Conservation (phyloP, 768 basidiomycete genomes). For the Chalciporus piperatus region DNA sequence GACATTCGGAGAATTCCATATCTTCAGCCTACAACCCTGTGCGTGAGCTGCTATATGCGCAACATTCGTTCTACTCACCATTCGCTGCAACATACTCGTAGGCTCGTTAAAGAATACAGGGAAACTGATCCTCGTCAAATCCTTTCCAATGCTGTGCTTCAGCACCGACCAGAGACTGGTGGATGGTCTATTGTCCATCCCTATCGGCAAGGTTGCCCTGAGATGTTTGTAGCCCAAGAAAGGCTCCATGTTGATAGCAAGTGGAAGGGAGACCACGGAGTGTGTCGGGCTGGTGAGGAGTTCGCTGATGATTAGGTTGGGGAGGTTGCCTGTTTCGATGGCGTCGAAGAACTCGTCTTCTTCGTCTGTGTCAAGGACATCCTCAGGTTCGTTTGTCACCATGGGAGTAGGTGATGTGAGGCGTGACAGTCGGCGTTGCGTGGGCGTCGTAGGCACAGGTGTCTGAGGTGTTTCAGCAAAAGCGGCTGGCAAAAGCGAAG, state of each 20-base stretch:
- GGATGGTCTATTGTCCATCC: conserved; percentile 75
- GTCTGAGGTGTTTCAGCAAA: conserved; percentile 4
- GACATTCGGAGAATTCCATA: conserved; percentile 94
- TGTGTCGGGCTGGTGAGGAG: conserved; percentile 50
- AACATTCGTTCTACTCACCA: conserved; percentile 46
- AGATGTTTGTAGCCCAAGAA: conserved; percentile 71
- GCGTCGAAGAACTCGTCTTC: conserved; percentile 99
- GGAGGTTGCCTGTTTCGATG: conserved; percentile 78
- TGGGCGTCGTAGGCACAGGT: conserved; percentile 20
- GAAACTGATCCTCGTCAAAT: conserved; percentile 93
- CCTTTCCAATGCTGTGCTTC: conserved; percentile 95
- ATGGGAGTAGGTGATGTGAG: conserved; percentile 12
- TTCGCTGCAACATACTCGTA: conserved; percentile 95
- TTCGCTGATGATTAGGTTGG: conserved; percentile 69
- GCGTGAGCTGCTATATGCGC: background rate
- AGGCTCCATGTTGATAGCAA: conserved; percentile 38
- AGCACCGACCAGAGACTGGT: conserved; percentile 93
- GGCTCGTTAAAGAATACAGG: conserved; percentile 93
- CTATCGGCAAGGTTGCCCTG: conserved; percentile 58
- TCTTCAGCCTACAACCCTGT: conserved; percentile 66
- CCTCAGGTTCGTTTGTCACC: conserved; percentile 33
- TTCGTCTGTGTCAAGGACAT: conserved; percentile 57
- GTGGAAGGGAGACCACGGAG: conserved; percentile 32
- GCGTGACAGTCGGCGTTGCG: conserved; percentile 19
- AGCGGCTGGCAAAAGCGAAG: conserved; percentile 5